Evolutionary conservation across 2,329 filamentous ascomycete species (phyloP), one percentile per base, ranked within the genome.

Genomic region (Mycosphaerella arachidis): DNA sequence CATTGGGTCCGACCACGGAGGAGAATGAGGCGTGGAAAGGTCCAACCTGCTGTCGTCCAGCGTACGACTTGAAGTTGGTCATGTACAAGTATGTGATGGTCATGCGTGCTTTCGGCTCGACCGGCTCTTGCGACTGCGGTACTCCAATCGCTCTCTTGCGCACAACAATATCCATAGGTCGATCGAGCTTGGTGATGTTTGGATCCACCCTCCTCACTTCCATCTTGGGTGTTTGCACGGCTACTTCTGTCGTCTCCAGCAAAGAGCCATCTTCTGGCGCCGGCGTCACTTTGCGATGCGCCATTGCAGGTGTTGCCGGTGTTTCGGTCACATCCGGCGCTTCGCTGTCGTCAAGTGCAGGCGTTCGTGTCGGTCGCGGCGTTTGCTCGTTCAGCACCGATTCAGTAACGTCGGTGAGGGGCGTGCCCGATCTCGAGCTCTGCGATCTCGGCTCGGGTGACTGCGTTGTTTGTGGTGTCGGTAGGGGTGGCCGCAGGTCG

Each of bases 21-120:
- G 94, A 97, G 77, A 99, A 99, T 0, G 94, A 99, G 1, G 91
- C 84, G 74, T 99, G 94, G 74, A 99, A 99, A 0, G 94, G 94
- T 0, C 94, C 94, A 60, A 99, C 94, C 76, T 96, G 89, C 74
- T 99, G 94, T 63, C 90, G 83, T 4, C 94, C 94, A 16, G 94
- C 94, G 74, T 99, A 99, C 78, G 93, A 97, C 79, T 99, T 99
- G 85, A 99, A 99, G 76, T 99, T 99, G 66, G 86, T 95, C 67
- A 99, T 82, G 61, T 96, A 87, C 53, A 99, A 81, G 72, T 96
- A 91, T 18, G 91, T 94, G 66, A 99, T 93, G 56, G 97, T 93
- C 65, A 94, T 92, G 56, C 94, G 89, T 55, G 91, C 81, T 73
- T 92, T 96, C 1, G 92, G 90, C 0, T 84, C 86, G 0, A 83